These are phyloP conservation scores for Annona squamosa DNA, from an alignment of 164 flowering plant species.

Conservation along the genomic window DNA sequence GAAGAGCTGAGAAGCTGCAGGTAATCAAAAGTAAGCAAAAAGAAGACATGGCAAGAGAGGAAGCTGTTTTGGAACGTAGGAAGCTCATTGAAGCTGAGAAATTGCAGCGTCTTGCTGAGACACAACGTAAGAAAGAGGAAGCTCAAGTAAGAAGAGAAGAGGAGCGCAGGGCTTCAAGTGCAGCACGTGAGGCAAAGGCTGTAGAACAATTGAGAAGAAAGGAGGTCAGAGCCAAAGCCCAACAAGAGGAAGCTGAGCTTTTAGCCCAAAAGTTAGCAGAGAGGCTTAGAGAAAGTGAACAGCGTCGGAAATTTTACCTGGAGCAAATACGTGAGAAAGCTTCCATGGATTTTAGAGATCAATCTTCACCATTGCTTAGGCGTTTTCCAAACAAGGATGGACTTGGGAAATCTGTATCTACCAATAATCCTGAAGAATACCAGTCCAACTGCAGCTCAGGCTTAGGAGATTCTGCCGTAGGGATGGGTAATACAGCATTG, in stretches of 20 bases:
- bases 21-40: conserved; percentile 74
- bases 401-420: conserved; percentile 40
- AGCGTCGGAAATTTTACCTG: conserved; percentile 79
- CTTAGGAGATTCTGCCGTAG: conserved; percentile 28
- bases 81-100: conserved; percentile 86
- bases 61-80: conserved; percentile 89
- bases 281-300: conserved; percentile 90
- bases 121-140: conserved; percentile 84
- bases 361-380: conserved; percentile 76
- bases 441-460: conserved; percentile 30
- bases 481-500: conserved; percentile 26
- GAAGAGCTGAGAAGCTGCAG: conserved; percentile 92
- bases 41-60: conserved; percentile 94
- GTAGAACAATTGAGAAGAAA: conserved; percentile 75
- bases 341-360: conserved; percentile 94
- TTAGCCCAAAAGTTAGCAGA: conserved; percentile 89
- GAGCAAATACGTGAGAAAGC: conserved; percentile 95
- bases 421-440: conserved; percentile 42
- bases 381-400: conserved; percentile 56
- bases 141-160: conserved; percentile 93
- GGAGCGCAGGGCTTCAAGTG: conserved; percentile 92
- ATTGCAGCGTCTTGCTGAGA: conserved; percentile 91
- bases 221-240: conserved; percentile 87
- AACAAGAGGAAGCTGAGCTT: conserved; percentile 96
- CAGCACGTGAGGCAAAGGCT: conserved; percentile 88